Evolutionary conservation across 768 basidiomycete species (phyloP).

Genomic region (Boletus coccyginus): DNA sequence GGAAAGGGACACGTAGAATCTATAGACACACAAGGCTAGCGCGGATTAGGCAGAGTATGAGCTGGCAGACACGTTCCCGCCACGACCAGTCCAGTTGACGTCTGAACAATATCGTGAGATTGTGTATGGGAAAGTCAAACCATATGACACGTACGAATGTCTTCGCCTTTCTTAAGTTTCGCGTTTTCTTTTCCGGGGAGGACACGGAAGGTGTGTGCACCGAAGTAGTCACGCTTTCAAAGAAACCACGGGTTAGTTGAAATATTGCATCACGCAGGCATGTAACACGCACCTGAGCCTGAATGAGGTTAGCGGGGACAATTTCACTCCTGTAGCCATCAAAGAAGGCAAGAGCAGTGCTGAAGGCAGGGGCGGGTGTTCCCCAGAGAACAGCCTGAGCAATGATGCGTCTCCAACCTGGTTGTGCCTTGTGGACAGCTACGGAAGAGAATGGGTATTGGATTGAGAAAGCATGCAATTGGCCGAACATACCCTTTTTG

Average conservation of each 20-base stretch:
- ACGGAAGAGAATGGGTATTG: slow-evolving; percentile 1
- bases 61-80: slow-evolving; percentile 89
- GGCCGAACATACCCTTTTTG: slow-evolving; percentile 64
- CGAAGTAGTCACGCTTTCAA: slow-evolving; percentile 92
- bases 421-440: slow-evolving; percentile 93
- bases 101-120: slow-evolving; percentile 44
- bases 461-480: neutral
- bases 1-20: slow-evolving; percentile 10
- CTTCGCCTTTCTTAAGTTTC: slow-evolving; percentile 72
- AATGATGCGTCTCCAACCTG: slow-evolving; percentile 96
- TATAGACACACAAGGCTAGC: slow-evolving; percentile 11
- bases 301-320: slow-evolving; percentile 90
- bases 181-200: slow-evolving; percentile 88
- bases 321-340: slow-evolving; percentile 97
- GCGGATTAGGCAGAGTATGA: slow-evolving; percentile 66
- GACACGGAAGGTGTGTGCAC: slow-evolving; percentile 97
- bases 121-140: neutral
- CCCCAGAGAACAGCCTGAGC: slow-evolving; percentile 98
- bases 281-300: slow-evolving; percentile 67
- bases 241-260: slow-evolving; percentile 3
- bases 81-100: slow-evolving; percentile 98
- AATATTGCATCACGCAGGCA: neutral
- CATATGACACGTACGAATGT: slow-evolving; percentile 72
- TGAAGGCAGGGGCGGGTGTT: slow-evolving; percentile 96
- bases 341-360: slow-evolving; percentile 97